Evolutionary conservation across 208 protist species (phyloP).

Genomic region (Leishmania arabica): DNA sequence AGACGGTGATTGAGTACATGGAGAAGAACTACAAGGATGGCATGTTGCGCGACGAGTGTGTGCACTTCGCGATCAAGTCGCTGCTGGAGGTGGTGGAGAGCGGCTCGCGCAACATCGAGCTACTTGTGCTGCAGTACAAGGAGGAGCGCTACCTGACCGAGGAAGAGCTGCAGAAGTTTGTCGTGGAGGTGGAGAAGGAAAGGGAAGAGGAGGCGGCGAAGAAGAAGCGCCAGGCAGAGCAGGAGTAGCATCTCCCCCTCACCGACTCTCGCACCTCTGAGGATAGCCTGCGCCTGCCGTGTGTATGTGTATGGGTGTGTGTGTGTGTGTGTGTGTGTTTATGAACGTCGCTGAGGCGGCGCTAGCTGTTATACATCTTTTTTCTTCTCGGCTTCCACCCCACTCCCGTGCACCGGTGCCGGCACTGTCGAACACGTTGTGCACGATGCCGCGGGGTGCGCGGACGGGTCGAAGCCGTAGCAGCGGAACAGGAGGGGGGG

Average conservation of each 20-base stretch:
- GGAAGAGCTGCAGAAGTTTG: constrained; percentile 80
- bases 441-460: neutral
- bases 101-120: constrained; percentile 91
- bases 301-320: neutral
- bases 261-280: neutral
- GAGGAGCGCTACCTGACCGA: constrained; percentile 72
- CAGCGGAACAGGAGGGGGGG: neutral
- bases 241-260: constrained; percentile 51
- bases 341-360: neutral
- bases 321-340: neutral
- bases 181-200: constrained; percentile 86
- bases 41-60: constrained; percentile 89
- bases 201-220: constrained; percentile 84
- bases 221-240: constrained; percentile 80
- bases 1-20: constrained; percentile 99
- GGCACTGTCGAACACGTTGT: neutral
- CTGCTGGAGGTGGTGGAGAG: constrained; percentile 98
- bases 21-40: constrained; percentile 98
- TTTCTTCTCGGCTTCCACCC: neutral
- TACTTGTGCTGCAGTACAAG: constrained; percentile 81
- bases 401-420: neutral
- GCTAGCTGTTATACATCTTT: neutral
- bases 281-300: neutral
- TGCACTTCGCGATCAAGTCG: constrained; percentile 98
- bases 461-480: neutral